These are phyloP conservation scores for Rossbeevera mucosa DNA, from an alignment of 768 basidiomycete species.

Conservation along the genomic window DNA sequence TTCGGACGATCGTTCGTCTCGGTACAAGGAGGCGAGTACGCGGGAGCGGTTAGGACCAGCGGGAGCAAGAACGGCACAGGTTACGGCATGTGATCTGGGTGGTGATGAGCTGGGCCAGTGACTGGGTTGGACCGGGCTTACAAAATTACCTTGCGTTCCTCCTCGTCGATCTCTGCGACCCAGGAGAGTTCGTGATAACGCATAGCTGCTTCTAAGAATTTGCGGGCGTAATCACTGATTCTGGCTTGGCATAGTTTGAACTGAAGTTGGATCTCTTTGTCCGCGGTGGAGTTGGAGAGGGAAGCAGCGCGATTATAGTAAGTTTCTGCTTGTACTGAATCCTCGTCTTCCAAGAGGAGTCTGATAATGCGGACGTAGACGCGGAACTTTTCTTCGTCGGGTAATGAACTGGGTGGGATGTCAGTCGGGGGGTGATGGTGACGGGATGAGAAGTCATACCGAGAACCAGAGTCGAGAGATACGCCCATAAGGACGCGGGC, in stretches of 20 bases:
- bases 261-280: slow-evolving; percentile 74
- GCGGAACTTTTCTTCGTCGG: slow-evolving; percentile 82
- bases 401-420: slow-evolving; percentile 44
- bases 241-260: slow-evolving; percentile 94
- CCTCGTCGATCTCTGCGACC: slow-evolving; percentile 87
- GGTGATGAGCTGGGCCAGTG: slow-evolving; percentile 6
- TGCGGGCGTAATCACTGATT: slow-evolving; percentile 86
- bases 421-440: slow-evolving; percentile 6
- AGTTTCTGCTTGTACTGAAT: slow-evolving; percentile 95
- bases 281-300: slow-evolving; percentile 72
- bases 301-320: slow-evolving; percentile 96
- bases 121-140: slow-evolving; percentile 45
- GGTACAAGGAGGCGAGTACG: slow-evolving; percentile 84
- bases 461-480: slow-evolving; percentile 82
- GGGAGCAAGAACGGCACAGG: slow-evolving; percentile 93
- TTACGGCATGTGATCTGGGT: slow-evolving; percentile 80
- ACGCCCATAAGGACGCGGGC: slow-evolving; percentile 91
- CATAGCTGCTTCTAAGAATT: slow-evolving; percentile 91
- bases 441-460: slow-evolving; percentile 40
- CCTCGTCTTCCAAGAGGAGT: slow-evolving; percentile 91
- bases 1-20: slow-evolving; percentile 84
- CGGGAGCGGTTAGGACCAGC: slow-evolving; percentile 96
- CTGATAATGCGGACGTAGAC: slow-evolving; percentile 94
- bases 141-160: slow-evolving; percentile 88
- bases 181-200: slow-evolving; percentile 94